Evolutionary conservation across 805 yeast genomes (phyloP).

Genomic region (Lipomyces yamadae): DNA sequence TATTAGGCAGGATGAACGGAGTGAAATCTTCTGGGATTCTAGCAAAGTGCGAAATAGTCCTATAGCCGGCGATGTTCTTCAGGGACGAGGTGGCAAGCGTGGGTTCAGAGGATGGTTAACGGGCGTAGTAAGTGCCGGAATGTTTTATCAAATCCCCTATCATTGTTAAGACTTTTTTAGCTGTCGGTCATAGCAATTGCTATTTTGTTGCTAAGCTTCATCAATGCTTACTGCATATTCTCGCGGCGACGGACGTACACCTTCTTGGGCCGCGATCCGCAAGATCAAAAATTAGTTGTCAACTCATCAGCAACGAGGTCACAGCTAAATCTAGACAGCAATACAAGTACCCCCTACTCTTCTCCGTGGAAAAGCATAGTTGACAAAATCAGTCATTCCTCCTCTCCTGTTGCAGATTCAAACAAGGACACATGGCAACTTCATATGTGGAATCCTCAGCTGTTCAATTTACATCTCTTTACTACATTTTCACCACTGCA

Average conservation of each 20-base stretch:
- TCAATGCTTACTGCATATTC: slow-evolving; percentile 28
- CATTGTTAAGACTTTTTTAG: slow-evolving; percentile 13
- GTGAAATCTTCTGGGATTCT: slow-evolving; percentile 15
- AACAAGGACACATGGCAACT: slow-evolving; percentile 55
- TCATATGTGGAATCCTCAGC: slow-evolving; percentile 69
- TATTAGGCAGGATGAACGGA: not conserved
- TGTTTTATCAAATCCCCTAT: not conserved
- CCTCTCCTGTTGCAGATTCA: not conserved
- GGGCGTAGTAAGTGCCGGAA: slow-evolving; percentile 7
- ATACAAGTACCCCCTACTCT: not conserved
- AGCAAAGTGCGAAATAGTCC: slow-evolving; percentile 21
- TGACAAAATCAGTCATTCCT: not conserved
- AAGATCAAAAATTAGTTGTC: slow-evolving; percentile 20
- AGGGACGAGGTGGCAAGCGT: slow-evolving; percentile 11
- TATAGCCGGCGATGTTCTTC: slow-evolving; percentile 23
- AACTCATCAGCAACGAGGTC: slow-evolving; percentile 11
- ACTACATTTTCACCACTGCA: slow-evolving; percentile 65
- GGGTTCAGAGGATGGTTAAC: slow-evolving; percentile 8
- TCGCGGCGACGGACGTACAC: slow-evolving; percentile 27
- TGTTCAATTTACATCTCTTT: slow-evolving; percentile 57
- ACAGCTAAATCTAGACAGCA: slow-evolving; percentile 5
- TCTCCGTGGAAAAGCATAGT: not conserved
- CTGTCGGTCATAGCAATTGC: slow-evolving; percentile 22
- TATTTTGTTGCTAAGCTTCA: slow-evolving; percentile 20
- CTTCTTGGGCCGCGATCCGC: slow-evolving; percentile 26